phyloP scores from a whole-genome alignment of 2,329 filamentous ascomycete species.

The Helminthosporium solani region DNA sequence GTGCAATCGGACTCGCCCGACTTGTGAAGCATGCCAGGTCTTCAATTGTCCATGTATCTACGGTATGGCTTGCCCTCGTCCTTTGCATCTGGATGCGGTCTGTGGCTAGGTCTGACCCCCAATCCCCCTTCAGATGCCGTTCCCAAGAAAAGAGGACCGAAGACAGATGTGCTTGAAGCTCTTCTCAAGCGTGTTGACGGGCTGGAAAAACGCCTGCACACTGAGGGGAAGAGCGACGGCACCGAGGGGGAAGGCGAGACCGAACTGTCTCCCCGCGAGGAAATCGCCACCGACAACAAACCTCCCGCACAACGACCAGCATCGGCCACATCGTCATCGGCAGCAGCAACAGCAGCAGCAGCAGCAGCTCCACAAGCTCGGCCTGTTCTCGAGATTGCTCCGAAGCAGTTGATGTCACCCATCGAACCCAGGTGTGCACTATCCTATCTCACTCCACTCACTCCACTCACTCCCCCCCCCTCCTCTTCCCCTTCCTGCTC shows the following conservation, averaged over 20 bases:
- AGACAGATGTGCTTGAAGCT: constrained; percentile 85
- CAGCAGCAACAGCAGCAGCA: neutral
- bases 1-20: constrained; percentile 80
- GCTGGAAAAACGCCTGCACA: constrained; percentile 74
- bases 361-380: constrained; percentile 16
- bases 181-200: constrained; percentile 83
- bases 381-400: constrained; percentile 28
- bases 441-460: too few relatives aligned
- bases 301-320: neutral
- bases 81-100: neutral
- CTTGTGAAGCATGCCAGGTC: constrained; percentile 85
- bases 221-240: constrained; percentile 49
- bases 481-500: neutral
- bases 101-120: constrained; percentile 7
- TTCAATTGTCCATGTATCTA: constrained; percentile 88
- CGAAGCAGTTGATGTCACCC: constrained; percentile 39
- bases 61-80: constrained; percentile 54
- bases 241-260: constrained; percentile 28
- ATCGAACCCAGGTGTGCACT: constrained; percentile 38
- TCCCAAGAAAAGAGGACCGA: constrained; percentile 85
- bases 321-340: constrained; percentile 11
- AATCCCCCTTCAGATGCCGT: constrained; percentile 76
- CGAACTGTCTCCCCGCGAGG: constrained; percentile 19
- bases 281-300: constrained; percentile 18
- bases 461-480: too few relatives aligned